Conservation (phyloP, 2,329 filamentous ascomycete genomes). For the Cordyceps tenuipes region DNA sequence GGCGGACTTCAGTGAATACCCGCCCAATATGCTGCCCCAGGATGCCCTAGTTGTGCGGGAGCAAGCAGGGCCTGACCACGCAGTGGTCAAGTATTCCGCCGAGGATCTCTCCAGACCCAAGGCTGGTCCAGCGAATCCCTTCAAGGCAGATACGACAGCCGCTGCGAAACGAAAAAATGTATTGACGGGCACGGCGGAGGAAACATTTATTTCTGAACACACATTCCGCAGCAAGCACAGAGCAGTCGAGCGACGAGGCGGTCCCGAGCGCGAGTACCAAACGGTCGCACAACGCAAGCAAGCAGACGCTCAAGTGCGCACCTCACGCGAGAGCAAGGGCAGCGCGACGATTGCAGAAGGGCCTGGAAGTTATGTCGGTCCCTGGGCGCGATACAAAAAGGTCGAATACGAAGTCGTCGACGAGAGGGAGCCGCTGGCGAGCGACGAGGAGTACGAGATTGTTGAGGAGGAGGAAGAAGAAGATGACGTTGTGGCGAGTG, state of each 20-base stretch:
- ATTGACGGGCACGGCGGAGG: conserved; percentile 77
- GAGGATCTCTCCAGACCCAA: conserved; percentile 60
- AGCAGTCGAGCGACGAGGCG: conserved; percentile 62
- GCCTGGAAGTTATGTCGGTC: conserved; percentile 80
- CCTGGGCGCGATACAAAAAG: conserved; percentile 73
- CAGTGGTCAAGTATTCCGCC: conserved; percentile 58
- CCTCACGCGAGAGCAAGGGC: conserved; percentile 79
- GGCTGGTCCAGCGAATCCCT: conserved; percentile 67
- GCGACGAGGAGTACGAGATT: conserved; percentile 70
- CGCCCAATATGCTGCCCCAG: conserved; percentile 57
- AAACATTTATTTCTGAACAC: conserved; percentile 82
- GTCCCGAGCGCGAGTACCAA: conserved; percentile 48
- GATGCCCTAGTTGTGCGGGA: conserved; percentile 53
- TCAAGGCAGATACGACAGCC: conserved; percentile 45
- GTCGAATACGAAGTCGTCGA: conserved; percentile 66
- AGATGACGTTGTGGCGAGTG: conserved; percentile 61
- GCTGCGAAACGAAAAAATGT: conserved; percentile 69
- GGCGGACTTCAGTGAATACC: conserved; percentile 55
- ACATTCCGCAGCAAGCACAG: conserved; percentile 84
- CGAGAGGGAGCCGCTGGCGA: conserved; percentile 66
- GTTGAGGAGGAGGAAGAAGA: conserved; percentile 76
- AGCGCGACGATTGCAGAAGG: conserved; percentile 79
- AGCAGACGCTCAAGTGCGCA: conserved; percentile 55
- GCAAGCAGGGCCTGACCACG: conserved; percentile 49
- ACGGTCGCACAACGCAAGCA: conserved; percentile 56